Evolutionary conservation across 345 rosid species (phyloP).

Genomic region (Atalantia buxifolia): DNA sequence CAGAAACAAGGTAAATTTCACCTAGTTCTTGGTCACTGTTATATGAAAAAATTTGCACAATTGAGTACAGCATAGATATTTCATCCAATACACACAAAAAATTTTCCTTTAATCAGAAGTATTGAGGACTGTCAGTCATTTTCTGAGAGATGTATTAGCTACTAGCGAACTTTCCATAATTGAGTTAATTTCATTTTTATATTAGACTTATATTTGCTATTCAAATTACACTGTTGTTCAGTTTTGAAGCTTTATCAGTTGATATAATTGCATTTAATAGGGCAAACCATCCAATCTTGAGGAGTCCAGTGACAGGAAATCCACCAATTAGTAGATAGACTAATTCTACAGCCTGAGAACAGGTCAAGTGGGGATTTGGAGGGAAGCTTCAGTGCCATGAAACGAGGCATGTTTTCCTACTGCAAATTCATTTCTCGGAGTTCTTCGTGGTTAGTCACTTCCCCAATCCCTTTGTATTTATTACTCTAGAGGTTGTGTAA

Average conservation of each 20-base stretch:
- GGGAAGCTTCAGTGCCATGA: not conserved
- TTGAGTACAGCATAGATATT: not conserved
- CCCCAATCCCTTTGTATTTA: not conserved
- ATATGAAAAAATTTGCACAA: not conserved
- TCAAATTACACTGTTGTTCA: not conserved
- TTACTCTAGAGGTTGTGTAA: slow-evolving; percentile 1
- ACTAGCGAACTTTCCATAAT: not conserved
- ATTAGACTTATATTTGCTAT: not conserved
- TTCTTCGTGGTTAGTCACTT: not conserved
- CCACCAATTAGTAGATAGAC: slow-evolving; percentile 19
- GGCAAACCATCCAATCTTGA: slow-evolving; percentile 25
- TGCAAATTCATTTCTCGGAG: not conserved
- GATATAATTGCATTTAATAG: slow-evolving; percentile 26
- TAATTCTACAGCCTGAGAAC: slow-evolving; percentile 7
- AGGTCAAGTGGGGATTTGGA: not conserved
- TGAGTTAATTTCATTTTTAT: not conserved
- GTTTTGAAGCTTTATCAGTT: not conserved
- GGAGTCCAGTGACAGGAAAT: slow-evolving; percentile 27
- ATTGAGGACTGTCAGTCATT: not conserved
- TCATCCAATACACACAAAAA: not conserved
- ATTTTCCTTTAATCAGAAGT: not conserved
- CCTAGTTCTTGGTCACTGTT: not conserved
- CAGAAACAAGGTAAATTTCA: slow-evolving; percentile 62
- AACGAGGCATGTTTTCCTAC: not conserved
- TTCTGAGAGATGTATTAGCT: not conserved